Evolutionary conservation across 1,284 basidiomycete genomes (phyloP).

Genomic region (Papiliotrema fonsecae): DNA sequence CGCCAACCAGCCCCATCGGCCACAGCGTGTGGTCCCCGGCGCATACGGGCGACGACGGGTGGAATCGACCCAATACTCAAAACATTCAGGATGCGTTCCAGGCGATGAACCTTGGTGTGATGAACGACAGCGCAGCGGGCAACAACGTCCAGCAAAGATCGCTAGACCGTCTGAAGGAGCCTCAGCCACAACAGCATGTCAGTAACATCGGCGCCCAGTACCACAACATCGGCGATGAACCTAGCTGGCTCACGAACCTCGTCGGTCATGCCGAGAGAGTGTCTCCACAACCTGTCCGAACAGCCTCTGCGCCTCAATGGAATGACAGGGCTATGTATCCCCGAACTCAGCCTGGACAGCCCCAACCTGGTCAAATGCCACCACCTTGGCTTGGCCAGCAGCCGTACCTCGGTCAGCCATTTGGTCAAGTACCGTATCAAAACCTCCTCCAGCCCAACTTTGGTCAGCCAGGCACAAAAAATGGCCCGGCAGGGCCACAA

Average conservation of each 20-base stretch:
- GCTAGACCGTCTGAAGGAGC: not conserved
- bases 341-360: not conserved
- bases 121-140: not conserved
- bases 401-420: slow-evolving; percentile 3
- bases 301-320: slow-evolving; percentile 12
- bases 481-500: no score
- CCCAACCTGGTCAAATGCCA: slow-evolving; percentile 1
- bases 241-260: slow-evolving; percentile 43
- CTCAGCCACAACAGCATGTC: slow-evolving; percentile 8
- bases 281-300: slow-evolving; percentile 21
- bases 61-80: slow-evolving; percentile 27
- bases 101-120: slow-evolving; percentile 31
- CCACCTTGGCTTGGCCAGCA: slow-evolving; percentile 2
- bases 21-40: slow-evolving; percentile 38
- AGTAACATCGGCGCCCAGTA: no score
- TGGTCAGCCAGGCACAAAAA: not conserved
- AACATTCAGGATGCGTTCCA: slow-evolving; percentile 43
- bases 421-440: not conserved
- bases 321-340: slow-evolving; percentile 8
- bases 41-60: slow-evolving; percentile 29
- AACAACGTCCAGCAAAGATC: slow-evolving; percentile 5
- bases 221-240: slow-evolving; percentile 25
- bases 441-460: not conserved
- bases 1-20: slow-evolving; percentile 37
- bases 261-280: slow-evolving; percentile 34